Conservation (phyloP, 768 basidiomycete genomes). For the Baorangia bicolor region DNA sequence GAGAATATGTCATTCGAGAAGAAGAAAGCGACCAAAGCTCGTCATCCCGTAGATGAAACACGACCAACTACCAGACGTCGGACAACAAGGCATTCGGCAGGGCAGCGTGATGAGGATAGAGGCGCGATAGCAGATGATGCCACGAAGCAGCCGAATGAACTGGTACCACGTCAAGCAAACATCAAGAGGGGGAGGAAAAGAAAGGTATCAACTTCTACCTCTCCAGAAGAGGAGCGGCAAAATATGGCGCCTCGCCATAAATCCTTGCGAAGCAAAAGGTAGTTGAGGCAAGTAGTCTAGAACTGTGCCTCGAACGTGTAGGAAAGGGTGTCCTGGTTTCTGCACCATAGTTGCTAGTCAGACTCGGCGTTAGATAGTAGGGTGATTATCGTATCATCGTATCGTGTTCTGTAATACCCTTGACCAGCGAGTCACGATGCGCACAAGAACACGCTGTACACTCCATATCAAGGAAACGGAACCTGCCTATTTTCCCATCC, state of each 20-base stretch:
- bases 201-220: constrained; percentile 8
- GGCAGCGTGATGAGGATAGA: constrained; percentile 1
- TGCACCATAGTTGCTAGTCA: not conserved
- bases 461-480: constrained; percentile 1
- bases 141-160: not conserved
- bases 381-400: not conserved
- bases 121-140: constrained; percentile 1
- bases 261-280: constrained; percentile 21
- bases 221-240: constrained; percentile 4
- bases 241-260: constrained; percentile 15
- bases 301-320: not conserved
- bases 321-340: too few species aligned
- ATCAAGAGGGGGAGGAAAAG: constrained; percentile 23
- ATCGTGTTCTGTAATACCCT: not conserved
- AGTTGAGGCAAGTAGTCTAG: not conserved
- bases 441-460: not conserved
- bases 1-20: constrained; percentile 46
- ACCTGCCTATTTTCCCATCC: constrained; percentile 29
- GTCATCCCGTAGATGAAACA: not conserved
- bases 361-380: not conserved
- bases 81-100: not conserved
- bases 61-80: not conserved
- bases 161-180: not conserved
- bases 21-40: constrained; percentile 28
- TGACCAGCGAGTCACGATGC: not conserved